Evolutionary conservation across 2,329 filamentous ascomycete species (phyloP).

Genomic region (Phoma sp.): DNA sequence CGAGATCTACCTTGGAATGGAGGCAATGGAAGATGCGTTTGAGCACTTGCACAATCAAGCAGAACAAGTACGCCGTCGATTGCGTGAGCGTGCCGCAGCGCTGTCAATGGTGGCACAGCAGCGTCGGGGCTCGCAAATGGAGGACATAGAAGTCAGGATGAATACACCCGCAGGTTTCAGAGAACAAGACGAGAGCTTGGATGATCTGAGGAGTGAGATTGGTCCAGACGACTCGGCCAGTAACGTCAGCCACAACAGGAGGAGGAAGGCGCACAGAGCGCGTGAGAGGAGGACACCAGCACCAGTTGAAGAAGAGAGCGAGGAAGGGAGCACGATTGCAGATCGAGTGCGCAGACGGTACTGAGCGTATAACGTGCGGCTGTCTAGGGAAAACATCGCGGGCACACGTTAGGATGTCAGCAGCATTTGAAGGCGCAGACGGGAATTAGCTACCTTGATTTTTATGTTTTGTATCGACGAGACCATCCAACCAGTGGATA

Average conservation of each 20-base stretch:
- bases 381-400: neutral
- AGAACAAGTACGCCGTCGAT: slow-evolving; percentile 75
- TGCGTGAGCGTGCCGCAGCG: slow-evolving; percentile 83
- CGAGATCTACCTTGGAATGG: slow-evolving; percentile 93
- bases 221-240: slow-evolving; percentile 81
- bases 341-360: slow-evolving; percentile 39
- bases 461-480: neutral
- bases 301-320: slow-evolving; percentile 65
- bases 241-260: slow-evolving; percentile 75
- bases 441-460: no score
- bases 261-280: slow-evolving; percentile 70
- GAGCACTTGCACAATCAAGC: slow-evolving; percentile 87
- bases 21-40: slow-evolving; percentile 90
- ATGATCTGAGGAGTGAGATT: slow-evolving; percentile 57
- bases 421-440: slow-evolving; percentile 1
- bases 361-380: slow-evolving; percentile 2
- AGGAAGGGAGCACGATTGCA: slow-evolving; percentile 34
- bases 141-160: slow-evolving; percentile 52
- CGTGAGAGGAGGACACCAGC: slow-evolving; percentile 74
- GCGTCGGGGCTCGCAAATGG: slow-evolving; percentile 55
- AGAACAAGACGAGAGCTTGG: slow-evolving; percentile 44
- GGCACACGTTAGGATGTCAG: neutral
- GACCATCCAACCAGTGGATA: slow-evolving; percentile 8
- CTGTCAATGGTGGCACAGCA: slow-evolving; percentile 69
- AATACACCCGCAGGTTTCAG: slow-evolving; percentile 54